Percentiles rank a stretch among this genome's conserved stretches.
These are phyloP conservation scores for Irpex sp. DNA, from an alignment of 1,284 basidiomycete genomes.

Conservation along the genomic window DNA sequence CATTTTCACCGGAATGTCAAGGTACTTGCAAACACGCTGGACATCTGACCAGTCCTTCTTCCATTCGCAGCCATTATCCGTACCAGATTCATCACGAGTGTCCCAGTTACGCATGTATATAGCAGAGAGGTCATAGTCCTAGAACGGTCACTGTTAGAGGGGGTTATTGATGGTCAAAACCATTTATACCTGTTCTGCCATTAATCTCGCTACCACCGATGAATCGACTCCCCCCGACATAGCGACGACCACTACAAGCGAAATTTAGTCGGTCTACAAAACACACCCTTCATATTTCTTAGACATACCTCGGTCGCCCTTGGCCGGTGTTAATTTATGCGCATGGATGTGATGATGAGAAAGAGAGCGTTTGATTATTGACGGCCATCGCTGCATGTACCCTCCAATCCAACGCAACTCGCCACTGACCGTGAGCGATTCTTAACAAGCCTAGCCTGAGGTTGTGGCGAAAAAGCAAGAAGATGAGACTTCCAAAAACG, in stretches of 20 bases:
- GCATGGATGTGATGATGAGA: constrained; percentile 19
- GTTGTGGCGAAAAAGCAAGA: too few relatives aligned
- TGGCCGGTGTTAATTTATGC: constrained; percentile 16
- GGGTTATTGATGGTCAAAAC: background rate
- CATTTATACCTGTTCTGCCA: constrained; percentile 59
- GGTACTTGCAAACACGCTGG: constrained; percentile 67
- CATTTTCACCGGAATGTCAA: constrained; percentile 66
- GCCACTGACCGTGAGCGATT: too few relatives aligned
- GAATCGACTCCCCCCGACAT: constrained; percentile 98
- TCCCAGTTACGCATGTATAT: constrained; percentile 98
- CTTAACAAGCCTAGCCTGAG: too few relatives aligned
- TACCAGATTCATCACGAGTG: constrained; percentile 65
- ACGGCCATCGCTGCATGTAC: constrained; percentile 21
- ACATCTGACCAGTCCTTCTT: constrained; percentile 95
- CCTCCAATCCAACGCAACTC: background rate
- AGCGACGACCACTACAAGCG: constrained; percentile 71
- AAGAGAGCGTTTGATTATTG: constrained; percentile 18
- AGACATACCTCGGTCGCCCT: constrained; percentile 23
- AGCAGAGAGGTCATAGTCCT: constrained; percentile 82
- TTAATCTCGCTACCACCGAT: constrained; percentile 74
- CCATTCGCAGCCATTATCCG: constrained; percentile 87
- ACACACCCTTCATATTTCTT: too few relatives aligned
- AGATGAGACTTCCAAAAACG: too few relatives aligned
- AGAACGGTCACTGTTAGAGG: background rate
- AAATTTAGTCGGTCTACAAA: background rate